phyloP scores from a whole-genome alignment of 257 asterid species.

The Solanum gandarillasii region DNA sequence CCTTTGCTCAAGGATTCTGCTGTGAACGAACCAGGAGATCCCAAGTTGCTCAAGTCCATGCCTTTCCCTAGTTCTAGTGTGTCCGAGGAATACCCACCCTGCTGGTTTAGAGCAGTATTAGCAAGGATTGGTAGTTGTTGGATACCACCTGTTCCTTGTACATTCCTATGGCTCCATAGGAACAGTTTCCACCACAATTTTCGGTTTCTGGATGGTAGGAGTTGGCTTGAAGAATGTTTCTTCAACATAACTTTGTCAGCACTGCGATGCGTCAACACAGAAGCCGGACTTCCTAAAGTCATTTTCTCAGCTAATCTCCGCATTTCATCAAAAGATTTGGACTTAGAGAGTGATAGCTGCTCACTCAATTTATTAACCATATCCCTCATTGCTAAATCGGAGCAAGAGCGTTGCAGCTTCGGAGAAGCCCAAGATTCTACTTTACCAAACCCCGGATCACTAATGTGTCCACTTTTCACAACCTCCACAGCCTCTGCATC shows the following conservation, averaged over 20 bases:
- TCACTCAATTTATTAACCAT: slow-evolving; percentile 17
- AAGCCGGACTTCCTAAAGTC: slow-evolving; percentile 27
- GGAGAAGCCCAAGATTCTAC: slow-evolving; percentile 37
- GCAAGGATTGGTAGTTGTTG: slow-evolving; percentile 16
- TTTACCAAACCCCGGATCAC: slow-evolving; percentile 55
- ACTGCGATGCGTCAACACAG: slow-evolving; percentile 33
- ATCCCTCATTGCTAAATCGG: slow-evolving; percentile 36
- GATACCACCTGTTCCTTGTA: slow-evolving; percentile 14
- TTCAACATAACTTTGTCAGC: slow-evolving; percentile 71
- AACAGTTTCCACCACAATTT: slow-evolving; percentile 68
- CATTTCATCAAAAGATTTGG: slow-evolving; percentile 48
- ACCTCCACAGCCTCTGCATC: slow-evolving; percentile 16
- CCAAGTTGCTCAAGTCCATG: slow-evolving; percentile 12
- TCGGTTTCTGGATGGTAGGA: slow-evolving; percentile 69
- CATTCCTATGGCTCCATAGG: slow-evolving; percentile 77
- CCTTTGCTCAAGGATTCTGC: slow-evolving; percentile 16
- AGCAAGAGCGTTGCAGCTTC: slow-evolving; percentile 49
- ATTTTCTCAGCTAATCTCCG: slow-evolving; percentile 29
- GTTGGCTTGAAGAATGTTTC: slow-evolving; percentile 70
- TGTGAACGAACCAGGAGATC: slow-evolving; percentile 24
- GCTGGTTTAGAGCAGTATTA: slow-evolving; percentile 26
- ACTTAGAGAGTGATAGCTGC: slow-evolving; percentile 12
- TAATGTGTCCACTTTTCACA: slow-evolving; percentile 34
- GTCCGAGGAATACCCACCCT: slow-evolving; percentile 76
- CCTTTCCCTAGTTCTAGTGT: slow-evolving; percentile 43